Evolutionary conservation across 768 basidiomycete species (phyloP), one percentile per base, ranked within the genome.

Genomic region (Mycena vulgaris): DNA sequence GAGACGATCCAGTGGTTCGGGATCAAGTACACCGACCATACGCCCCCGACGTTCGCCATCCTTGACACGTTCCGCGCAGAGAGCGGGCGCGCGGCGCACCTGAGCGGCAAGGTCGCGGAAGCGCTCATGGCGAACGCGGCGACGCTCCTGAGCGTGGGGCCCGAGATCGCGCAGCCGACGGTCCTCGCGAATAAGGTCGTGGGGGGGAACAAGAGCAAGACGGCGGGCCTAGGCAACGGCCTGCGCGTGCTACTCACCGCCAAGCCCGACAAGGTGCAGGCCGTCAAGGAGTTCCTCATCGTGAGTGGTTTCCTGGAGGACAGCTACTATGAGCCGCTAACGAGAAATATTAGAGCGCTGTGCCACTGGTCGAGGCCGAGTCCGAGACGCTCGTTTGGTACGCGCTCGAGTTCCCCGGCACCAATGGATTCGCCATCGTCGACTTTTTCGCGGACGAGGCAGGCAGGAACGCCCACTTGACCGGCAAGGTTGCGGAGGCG

Each of bases 1-100:
- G 79, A 78, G 47, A 84, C 83, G 7, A 74, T 78, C 27, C 82
- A 84, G 72, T 84, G 82, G 83, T 83, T 78, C 69, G 83, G 79
- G 8, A 61, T 82, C 35, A 81, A 79, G 63, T 79, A 80, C 66
- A 68, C 70, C 33, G 71, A 66, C 48, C 66, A 71, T 35, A 56
- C 74, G 52, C 73, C 77, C 40, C 61, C 72, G 21, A 77, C 77
- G 13, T 83, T 77, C 72, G 79, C 79, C 47, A 80, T 83, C 70
- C 82, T 85, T 78, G 83, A 84, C 73, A 82, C 83, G 11, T 84
- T 83, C 76, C 77, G 78, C 4, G 73, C 75, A 13, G 78, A 81
- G 58, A 67, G 70, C 25, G 83, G 80, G 5, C 78, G 83, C 16
- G 58, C 70, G 13, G 81, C 80, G 10, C 84, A 85, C 72, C 72